Evolutionary conservation across 192 early-diverging fungal genomes (phyloP).

Genomic region (Coemansia sp.): DNA sequence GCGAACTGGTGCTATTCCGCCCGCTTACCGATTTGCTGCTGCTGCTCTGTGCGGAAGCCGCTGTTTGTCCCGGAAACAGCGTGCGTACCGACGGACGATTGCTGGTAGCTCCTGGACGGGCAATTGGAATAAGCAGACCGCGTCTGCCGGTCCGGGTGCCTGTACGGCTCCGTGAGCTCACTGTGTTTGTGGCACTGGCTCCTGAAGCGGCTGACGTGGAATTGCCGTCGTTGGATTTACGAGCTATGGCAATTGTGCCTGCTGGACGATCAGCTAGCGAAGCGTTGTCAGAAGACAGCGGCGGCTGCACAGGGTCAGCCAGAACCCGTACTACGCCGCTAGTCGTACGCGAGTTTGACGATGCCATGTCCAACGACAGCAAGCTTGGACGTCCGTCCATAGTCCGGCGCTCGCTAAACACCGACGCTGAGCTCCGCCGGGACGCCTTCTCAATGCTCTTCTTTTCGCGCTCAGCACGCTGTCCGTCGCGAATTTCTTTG

Average conservation of each 20-base stretch:
- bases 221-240: conserved; percentile 29
- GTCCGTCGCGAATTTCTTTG: conserved; percentile 61
- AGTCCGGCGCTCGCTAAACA: conserved; percentile 37
- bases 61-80: conserved; percentile 18
- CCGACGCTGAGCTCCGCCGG: conserved; percentile 41
- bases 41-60: not conserved
- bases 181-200: not conserved
- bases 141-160: conserved; percentile 25
- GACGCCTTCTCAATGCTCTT: conserved; percentile 34
- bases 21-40: conserved; percentile 8
- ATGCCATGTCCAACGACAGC: conserved; percentile 38
- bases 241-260: conserved; percentile 4
- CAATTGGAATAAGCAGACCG: conserved; percentile 48
- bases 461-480: conserved; percentile 45
- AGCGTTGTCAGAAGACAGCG: not conserved
- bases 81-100: conserved; percentile 40
- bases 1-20: conserved; percentile 23
- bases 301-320: conserved; percentile 3
- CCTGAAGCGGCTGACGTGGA: not conserved
- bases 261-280: not conserved
- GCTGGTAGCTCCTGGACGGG: conserved; percentile 18
- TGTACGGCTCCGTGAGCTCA: conserved; percentile 11
- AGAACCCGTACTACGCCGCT: conserved; percentile 31
- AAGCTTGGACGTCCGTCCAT: conserved; percentile 50
- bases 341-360: conserved; percentile 13